These are phyloP conservation scores for Exophiala mesophila DNA, from an alignment of 2,329 filamentous ascomycete genomes.

Conservation along the genomic window DNA sequence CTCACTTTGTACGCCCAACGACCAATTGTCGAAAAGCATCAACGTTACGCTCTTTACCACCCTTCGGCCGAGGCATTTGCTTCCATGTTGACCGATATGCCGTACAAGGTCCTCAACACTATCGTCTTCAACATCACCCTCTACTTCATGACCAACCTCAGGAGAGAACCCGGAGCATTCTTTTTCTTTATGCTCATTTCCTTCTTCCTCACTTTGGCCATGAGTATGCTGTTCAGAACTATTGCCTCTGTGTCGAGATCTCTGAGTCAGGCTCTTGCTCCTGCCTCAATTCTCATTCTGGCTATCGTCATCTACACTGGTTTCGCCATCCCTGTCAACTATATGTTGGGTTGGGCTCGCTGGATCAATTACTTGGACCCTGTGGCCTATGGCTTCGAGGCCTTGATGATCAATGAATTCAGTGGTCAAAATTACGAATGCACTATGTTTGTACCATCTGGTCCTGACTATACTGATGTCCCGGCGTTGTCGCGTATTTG, in stretches of 20 bases:
- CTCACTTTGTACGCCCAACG: constrained; percentile 79
- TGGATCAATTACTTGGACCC: constrained; percentile 67
- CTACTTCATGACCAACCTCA: constrained; percentile 83
- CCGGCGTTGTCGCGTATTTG: constrained; percentile 76
- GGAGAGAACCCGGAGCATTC: constrained; percentile 68
- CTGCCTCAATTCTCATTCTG: constrained; percentile 50
- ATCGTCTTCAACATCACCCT: constrained; percentile 73
- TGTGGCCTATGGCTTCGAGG: constrained; percentile 62
- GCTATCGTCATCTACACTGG: constrained; percentile 64
- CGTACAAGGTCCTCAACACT: constrained; percentile 71
- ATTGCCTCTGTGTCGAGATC: constrained; percentile 69
- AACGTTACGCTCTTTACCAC: constrained; percentile 81
- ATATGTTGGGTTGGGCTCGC: constrained; percentile 60
- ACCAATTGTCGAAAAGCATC: constrained; percentile 87
- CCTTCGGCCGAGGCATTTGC: constrained; percentile 82
- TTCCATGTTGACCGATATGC: constrained; percentile 81
- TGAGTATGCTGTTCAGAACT: constrained; percentile 51
- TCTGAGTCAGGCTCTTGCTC: constrained; percentile 59
- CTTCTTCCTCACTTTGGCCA: constrained; percentile 54
- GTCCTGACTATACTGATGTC: constrained; percentile 60
- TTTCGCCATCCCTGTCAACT: constrained; percentile 57
- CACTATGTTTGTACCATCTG: constrained; percentile 49
- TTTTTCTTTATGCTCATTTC: constrained; percentile 78
- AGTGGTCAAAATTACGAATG: constrained; percentile 55
- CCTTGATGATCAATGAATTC: constrained; percentile 55